These are phyloP conservation scores for Colletotrichum sp. DNA, from an alignment of 2,329 filamentous ascomycete genomes.

Conservation along the genomic window DNA sequence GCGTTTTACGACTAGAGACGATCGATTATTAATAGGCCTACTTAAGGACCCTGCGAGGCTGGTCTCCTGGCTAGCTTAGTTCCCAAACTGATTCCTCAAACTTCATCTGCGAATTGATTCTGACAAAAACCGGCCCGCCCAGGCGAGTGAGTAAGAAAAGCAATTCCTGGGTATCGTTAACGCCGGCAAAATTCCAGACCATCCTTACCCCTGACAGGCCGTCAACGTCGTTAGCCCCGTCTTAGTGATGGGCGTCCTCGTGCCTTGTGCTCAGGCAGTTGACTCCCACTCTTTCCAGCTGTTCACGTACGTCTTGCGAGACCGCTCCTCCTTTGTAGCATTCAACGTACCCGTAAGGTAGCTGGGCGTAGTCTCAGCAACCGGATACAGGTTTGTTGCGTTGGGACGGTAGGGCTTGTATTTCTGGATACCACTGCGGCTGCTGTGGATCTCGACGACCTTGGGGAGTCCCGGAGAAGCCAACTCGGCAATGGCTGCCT, in stretches of 20 bases:
- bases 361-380: constrained; percentile 1
- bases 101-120: neutral
- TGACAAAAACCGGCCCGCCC: neutral
- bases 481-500: constrained; percentile 18
- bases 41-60: neutral
- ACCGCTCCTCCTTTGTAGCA: neutral
- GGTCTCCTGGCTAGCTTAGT: neutral
- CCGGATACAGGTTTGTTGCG: neutral
- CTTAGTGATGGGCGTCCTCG: neutral
- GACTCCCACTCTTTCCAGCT: constrained; percentile 12
- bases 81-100: neutral
- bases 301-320: neutral
- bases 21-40: neutral
- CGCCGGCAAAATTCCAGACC: neutral
- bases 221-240: neutral
- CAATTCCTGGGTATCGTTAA: constrained; percentile 14
- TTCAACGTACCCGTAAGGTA: constrained; percentile 11
- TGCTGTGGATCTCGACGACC: constrained; percentile 20
- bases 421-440: constrained; percentile 6
- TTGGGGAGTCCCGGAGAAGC: constrained; percentile 19
- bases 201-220: neutral
- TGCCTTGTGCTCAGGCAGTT: neutral
- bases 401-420: constrained; percentile 17
- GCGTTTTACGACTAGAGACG: neutral
- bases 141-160: neutral